These are phyloP conservation scores for Ziziphus jujuba DNA, from an alignment of 306 rosid species.

Conservation along the genomic window DNA sequence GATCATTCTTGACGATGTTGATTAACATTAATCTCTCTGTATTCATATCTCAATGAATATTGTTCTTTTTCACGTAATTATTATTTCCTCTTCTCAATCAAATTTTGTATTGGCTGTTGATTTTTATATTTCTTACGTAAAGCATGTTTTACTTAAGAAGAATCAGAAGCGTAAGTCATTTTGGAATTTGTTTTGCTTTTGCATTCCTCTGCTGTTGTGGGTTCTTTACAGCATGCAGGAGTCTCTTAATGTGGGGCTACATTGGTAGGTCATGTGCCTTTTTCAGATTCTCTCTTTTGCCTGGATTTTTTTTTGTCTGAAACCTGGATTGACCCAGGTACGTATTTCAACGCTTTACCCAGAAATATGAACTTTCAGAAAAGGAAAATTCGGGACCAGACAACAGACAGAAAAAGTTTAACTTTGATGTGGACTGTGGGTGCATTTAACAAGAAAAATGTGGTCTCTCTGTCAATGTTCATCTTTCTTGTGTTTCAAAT, in stretches of 20 bases:
- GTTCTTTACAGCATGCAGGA: background rate
- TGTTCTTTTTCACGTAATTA: conserved; percentile 8
- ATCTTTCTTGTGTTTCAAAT: conserved; percentile 1
- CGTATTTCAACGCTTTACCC: conserved; percentile 24
- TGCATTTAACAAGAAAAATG: conserved; percentile 18
- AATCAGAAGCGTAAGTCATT: background rate
- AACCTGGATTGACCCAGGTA: conserved; percentile 21
- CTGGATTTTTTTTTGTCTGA: conserved; percentile 18
- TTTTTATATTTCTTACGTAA: background rate
- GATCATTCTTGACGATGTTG: conserved; percentile 9
- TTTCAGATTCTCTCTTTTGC: conserved; percentile 33
- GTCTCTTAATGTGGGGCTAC: background rate
- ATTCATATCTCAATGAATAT: conserved; percentile 34
- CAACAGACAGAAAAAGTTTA: conserved; percentile 28
- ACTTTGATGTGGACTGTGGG: conserved; percentile 17
- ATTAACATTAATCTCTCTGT: conserved; percentile 21
- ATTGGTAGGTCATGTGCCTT: conserved; percentile 13
- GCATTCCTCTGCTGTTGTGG: background rate
- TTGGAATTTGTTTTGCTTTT: background rate
- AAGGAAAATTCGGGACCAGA: conserved; percentile 35
- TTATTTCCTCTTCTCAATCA: background rate
- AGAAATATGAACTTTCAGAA: conserved; percentile 35
- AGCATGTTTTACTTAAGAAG: too few relatives aligned
- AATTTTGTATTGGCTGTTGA: background rate
- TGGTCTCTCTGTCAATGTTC: conserved; percentile 15